Base-by-base conservation (phyloP, 1,139 yeast species). In the Trichomonascaceae sp. region DNA sequence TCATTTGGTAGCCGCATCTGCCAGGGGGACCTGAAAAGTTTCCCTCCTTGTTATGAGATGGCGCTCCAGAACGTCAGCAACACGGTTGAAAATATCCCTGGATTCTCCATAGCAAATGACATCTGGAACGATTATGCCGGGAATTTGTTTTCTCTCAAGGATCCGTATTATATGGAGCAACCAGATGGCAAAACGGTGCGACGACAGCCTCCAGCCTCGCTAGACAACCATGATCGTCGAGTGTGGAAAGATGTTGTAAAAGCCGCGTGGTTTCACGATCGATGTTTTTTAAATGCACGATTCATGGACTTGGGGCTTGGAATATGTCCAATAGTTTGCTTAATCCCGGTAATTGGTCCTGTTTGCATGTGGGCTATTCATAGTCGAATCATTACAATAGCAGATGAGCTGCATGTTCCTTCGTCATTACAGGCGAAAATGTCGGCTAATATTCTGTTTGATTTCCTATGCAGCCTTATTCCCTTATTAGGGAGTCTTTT, bases 261-360 rank as follows among this genome's bases (percentile, higher is more conserved):
- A 50, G 77, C 80, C 59, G 96, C 97, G 0, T 91, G 96, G 96
- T 66, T 77, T 8, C 91, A 90, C 64, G 98, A 91, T 66, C 78
- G 80, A 61, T 87, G 95, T 65, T 69, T 78, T 61, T 80, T 83
- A 55, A 74, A 87, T 62, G 95, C 95, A 1, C 85, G 91, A 60
- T 85, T 84, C 64, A 71, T 87, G 65, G 90, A 86, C 70, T 74
- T 88, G 65, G 91, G 95, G 1, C 62, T 87, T 20, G 97, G 96
- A 0, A 69, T 84, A 63, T 91, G 85, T 32, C 69, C 69, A 13
- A 41, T 66, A 20, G 77, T 83, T 43, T 80, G 86, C 2, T 65
- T 87, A 9, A 54, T 90, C 1, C 98, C 98, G 0, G 85, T 81
- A 0, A 68, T 90, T 27, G 98, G 97, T 0, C 96, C 97, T 0